phyloP scores from a whole-genome alignment of 148 eudicot genomes.

The Camellia granthamiana region DNA sequence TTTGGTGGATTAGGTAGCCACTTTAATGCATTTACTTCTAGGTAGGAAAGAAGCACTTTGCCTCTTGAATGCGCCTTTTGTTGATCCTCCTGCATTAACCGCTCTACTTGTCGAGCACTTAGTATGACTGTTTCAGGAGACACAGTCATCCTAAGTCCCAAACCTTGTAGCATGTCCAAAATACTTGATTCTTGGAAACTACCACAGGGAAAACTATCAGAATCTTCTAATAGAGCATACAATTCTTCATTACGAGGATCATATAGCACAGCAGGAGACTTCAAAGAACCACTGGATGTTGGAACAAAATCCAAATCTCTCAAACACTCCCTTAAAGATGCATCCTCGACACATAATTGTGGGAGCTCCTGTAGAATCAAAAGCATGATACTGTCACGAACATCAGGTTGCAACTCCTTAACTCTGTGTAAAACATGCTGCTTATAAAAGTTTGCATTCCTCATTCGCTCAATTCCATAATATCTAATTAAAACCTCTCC shows the following conservation, averaged over 20 bases:
- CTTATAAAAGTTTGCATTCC: constrained; percentile 64
- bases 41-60: constrained; percentile 77
- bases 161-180: constrained; percentile 75
- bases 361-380: constrained; percentile 78
- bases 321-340: constrained; percentile 63
- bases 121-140: constrained; percentile 76
- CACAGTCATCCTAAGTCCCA: constrained; percentile 79
- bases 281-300: constrained; percentile 58
- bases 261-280: constrained; percentile 62
- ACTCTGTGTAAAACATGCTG: constrained; percentile 62
- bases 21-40: constrained; percentile 89
- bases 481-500: constrained; percentile 67
- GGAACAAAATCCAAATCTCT: constrained; percentile 78
- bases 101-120: constrained; percentile 79
- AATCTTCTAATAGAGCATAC: constrained; percentile 75
- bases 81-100: constrained; percentile 56
- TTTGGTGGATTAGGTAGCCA: constrained; percentile 55
- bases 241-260: constrained; percentile 98
- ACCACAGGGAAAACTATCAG: constrained; percentile 78
- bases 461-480: constrained; percentile 76
- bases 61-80: constrained; percentile 73
- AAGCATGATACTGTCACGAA: constrained; percentile 82
- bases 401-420: constrained; percentile 48
- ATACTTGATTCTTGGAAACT: constrained; percentile 55
- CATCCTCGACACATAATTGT: constrained; percentile 83